Evolutionary conservation across 495 filamentous ascomycete genomes (phyloP).

Genomic region (Xylaria venustula): DNA sequence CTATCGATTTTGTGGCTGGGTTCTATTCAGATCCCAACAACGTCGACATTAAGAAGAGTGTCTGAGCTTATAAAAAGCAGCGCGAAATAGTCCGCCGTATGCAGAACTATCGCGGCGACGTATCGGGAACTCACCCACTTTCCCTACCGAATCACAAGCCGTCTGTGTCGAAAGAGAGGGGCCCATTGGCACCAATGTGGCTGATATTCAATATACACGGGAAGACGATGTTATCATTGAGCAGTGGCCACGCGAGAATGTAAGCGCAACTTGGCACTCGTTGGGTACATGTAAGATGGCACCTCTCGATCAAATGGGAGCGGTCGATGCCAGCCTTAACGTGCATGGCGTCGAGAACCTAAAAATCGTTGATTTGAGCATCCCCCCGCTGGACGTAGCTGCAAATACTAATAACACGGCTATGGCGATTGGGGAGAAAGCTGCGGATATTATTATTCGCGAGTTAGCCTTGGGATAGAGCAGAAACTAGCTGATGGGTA

Average conservation of each 20-base stretch:
- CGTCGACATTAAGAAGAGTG: conserved; percentile 39
- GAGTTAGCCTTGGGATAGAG: conserved; percentile 33
- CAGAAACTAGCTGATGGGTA: neutral
- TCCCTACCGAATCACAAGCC: conserved; percentile 23
- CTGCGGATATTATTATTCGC: conserved; percentile 48
- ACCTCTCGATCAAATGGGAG: conserved; percentile 37
- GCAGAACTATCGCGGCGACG: conserved; percentile 50
- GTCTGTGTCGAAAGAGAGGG: neutral
- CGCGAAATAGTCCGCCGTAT: conserved; percentile 56
- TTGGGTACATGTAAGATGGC: conserved; percentile 46
- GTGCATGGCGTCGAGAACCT: conserved; percentile 45
- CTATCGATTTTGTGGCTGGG: conserved; percentile 36
- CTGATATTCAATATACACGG: conserved; percentile 38
- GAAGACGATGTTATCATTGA: conserved; percentile 50
- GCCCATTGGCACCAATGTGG: neutral
- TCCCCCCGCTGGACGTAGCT: conserved; percentile 53
- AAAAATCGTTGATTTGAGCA: conserved; percentile 47
- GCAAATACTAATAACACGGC: conserved; percentile 60
- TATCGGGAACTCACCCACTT: conserved; percentile 50
- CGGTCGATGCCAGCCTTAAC: conserved; percentile 40
- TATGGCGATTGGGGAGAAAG: conserved; percentile 56
- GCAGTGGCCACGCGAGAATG: conserved; percentile 36
- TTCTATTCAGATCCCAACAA: conserved; percentile 41
- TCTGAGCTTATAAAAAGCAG: conserved; percentile 53
- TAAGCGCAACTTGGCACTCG: conserved; percentile 49